Evolutionary conservation across 1,139 yeast species (phyloP), one percentile per base, ranked within the genome.

Genomic region (Suhomyces panamericanus): DNA sequence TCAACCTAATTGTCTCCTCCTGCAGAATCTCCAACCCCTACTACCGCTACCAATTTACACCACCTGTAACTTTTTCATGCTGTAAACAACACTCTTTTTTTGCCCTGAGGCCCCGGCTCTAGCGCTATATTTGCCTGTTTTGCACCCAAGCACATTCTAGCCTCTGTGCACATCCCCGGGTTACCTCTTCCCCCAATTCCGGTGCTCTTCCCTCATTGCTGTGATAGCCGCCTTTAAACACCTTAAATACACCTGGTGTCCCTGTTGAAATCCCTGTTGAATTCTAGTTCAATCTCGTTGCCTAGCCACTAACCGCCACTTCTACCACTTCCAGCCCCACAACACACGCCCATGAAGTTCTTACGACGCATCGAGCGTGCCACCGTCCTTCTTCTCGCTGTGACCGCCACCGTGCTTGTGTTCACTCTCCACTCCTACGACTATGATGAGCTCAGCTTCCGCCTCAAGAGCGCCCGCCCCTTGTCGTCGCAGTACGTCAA

Each of bases 311-410:
- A n/a, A n/a, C n/a, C n/a, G n/a, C n/a, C n/a, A n/a, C n/a, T n/a
- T n/a, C n/a, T n/a, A n/a, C n/a, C n/a, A n/a, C n/a, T n/a, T n/a
- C n/a, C n/a, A n/a, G n/a, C n/a, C n/a, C 17, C 17, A 17, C 17
- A 17, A n/a, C n/a, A n/a, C n/a, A n/a, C n/a, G n/a, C n/a, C 17
- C 17, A 42, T 42, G 46, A 42, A 42, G 42, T 32, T 33, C 29
- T 36, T 42, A 7, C 39, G 46, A 13, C 42, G 46, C 11, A 22
- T 42, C 22, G 46, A 42, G 27, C 34, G 32, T 7, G 15, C 16
- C 38, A 38, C 42, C 13, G 14, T 38, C 12, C 24, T 16, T 7
- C 33, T 42, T 13, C 35, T 42, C 5, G 32, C 31, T 5, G 27
- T 28, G n/a, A 34, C 35, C 20, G 31, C 32, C 20, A 28, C 17